Evolutionary conservation across 1,139 yeast species (phyloP).

Genomic region (Magnusiomyces suaveolens): DNA sequence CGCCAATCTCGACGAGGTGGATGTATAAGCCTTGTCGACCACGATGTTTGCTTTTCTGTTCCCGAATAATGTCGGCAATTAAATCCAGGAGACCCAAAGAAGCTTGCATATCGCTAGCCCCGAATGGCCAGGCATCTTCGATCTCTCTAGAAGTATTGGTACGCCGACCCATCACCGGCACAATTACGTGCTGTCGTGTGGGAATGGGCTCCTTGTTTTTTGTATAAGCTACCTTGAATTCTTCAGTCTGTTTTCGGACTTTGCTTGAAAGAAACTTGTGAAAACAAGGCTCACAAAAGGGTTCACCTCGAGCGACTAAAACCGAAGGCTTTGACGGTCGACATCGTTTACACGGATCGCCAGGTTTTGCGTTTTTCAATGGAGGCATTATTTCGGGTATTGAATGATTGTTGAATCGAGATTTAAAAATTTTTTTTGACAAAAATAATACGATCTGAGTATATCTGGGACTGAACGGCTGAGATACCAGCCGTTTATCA

Average conservation of each 20-base stretch:
- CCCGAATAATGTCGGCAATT: constrained; percentile 48
- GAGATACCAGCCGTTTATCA: no score
- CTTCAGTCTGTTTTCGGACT: constrained; percentile 12
- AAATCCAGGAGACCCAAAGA: constrained; percentile 54
- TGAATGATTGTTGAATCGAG: neutral
- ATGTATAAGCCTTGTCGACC: constrained; percentile 64
- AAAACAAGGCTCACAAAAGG: constrained; percentile 14
- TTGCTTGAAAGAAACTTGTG: constrained; percentile 12
- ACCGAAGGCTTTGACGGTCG: constrained; percentile 6
- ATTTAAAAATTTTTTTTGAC: no score
- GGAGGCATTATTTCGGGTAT: neutral
- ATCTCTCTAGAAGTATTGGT: neutral
- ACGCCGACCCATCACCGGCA: constrained; percentile 9
- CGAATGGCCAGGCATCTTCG: neutral
- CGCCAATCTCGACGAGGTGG: constrained; percentile 44
- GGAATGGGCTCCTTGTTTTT: constrained; percentile 8
- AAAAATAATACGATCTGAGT: no score
- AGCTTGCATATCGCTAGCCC: neutral
- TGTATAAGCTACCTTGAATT: constrained; percentile 11
- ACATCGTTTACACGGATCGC: constrained; percentile 3
- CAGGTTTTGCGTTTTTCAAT: neutral
- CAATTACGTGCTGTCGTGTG: constrained; percentile 10
- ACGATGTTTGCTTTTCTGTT: constrained; percentile 50
- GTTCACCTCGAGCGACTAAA: constrained; percentile 11
- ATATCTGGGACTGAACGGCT: no score